phyloP scores from a whole-genome alignment of 2,329 filamentous ascomycete genomes.

The Shiraia sp. region DNA sequence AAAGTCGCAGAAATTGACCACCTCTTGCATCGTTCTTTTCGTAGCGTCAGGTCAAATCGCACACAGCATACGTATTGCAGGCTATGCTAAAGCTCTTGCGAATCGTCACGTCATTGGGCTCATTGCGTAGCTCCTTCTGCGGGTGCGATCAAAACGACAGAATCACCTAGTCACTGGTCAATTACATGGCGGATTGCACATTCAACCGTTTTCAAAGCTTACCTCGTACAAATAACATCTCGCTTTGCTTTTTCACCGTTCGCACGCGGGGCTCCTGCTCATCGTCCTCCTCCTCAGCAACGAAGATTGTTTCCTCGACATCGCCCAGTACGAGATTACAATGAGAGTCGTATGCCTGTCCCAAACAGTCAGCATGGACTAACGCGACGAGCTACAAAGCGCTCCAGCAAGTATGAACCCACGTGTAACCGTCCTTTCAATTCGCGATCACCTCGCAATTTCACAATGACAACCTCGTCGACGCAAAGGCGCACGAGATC shows the following conservation, averaged over 20 bases:
- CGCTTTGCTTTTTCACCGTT: constrained; percentile 95
- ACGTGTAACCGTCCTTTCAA: constrained; percentile 95
- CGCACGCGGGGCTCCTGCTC: constrained; percentile 61
- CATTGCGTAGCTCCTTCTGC: constrained; percentile 35
- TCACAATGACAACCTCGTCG: constrained; percentile 96
- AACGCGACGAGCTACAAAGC: neutral
- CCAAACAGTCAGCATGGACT: constrained; percentile 10
- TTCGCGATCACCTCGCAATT: constrained; percentile 93
- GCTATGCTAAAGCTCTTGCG: constrained; percentile 2
- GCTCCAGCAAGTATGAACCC: constrained; percentile 24
- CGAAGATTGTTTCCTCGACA: constrained; percentile 95
- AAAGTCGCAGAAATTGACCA: constrained; percentile 1
- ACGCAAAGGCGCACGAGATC: constrained; percentile 93
- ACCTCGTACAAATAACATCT: constrained; percentile 99
- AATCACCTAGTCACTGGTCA: constrained; percentile 46
- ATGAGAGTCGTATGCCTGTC: constrained; percentile 94
- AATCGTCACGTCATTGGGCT: constrained; percentile 10
- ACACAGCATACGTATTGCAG: neutral
- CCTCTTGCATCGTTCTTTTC: neutral
- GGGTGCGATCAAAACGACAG: constrained; percentile 55
- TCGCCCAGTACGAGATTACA: constrained; percentile 97
- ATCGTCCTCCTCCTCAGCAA: constrained; percentile 85
- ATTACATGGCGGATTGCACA: neutral
- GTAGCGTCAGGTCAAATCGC: neutral
- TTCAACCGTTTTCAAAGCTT: constrained; percentile 15